Evolutionary conservation across 148 eudicot genomes (phyloP), one percentile per base, ranked within the genome.

Genomic region (Rhododendron mucronatum): DNA sequence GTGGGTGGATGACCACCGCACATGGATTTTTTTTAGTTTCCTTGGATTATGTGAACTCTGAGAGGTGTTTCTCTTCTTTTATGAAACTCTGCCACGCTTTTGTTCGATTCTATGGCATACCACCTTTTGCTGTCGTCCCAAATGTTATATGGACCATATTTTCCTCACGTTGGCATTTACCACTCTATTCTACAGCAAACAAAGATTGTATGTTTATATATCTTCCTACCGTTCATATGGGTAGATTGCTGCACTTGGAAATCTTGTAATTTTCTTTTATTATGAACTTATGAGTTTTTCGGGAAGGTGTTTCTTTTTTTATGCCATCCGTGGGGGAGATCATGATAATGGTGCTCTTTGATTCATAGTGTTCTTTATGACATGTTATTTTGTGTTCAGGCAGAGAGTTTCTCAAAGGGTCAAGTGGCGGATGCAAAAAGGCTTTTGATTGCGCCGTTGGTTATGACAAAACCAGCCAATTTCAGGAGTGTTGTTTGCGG

Each of bases 371-470:
- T 23, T 61, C 7, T 41, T 20, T 80, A 1, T 69, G 79, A 73
- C 84, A 35, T 48, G 30, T 90, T 88, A 69, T 78, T 84, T 12
- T 67, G 15, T 33, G 59, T 86, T 82, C 87, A 90, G 91, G 89
- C 67, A n/a, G 51, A 80, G 85, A 65, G 78, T 59, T 57, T 59
- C 81, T 28, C 45, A 87, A 83, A 50, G 86, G 69, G 65, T 85
- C 87, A 87, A 81, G 45, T 39, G 85, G 81, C 14, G 71, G 86
- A 78, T 84, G 83, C 47, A 59, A 85, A 53, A 85, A 86, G 84
- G 51, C 50, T 26, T 44, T 33, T 30, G 77, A 85, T 69, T 15
- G 16, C 55, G 39, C 26, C 63, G 73, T 47, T 80, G 78, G 55
- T 37, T 21, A 67, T 86, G 55, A 47, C 44, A 82, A 59, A 35